Base-by-base conservation (phyloP, 352 stramenopile species). In the Saprolegnia diclina region DNA sequence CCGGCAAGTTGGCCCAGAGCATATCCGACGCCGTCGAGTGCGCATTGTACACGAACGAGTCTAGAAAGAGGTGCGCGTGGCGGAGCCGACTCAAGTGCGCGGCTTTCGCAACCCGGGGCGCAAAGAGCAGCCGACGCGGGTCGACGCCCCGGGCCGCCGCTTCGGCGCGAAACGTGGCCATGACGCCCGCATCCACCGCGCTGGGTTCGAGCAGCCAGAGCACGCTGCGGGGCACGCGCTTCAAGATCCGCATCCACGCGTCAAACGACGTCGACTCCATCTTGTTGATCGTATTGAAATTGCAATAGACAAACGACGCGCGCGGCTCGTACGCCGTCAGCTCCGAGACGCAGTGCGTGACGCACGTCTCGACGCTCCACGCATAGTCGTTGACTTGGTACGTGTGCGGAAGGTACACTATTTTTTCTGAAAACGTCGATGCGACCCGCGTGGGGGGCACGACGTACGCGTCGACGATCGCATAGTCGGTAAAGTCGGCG, bases 31-130 rank as follows among this genome's bases (percentile, higher is more conserved):
- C 95, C 1, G 96, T 97, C 14, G 94, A 98, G 72, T 98, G 96
- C n/a, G 95, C 95, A 48, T 94, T 97, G 78, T 98, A 99, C 9
- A 95, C 75, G 50, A 97, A 85, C 16, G 93, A 97, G 72, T 99
- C 96, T n/a, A 98, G 73, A 59, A 98, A 98, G 4, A 98, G 22
- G 72, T 98, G 94, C 0, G 86, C 90, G 14, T 81, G 45, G 5
- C 71, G 72, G 13, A 98, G 72, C 11, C 96, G 82, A 14, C 75
- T 74, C 5, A 98, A 73, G 73, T 99, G 95, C 7, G 67, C 38
- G 5, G 67, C 63, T 57, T 96, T 94, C n/a, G 76, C 37, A 0
- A 82, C 61, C 7, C 80, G 76, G n/a, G 64, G 61, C 2, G 83
- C 79, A 74, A 97, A 97, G 44, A 92, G 38, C 1, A 98, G 59